A percentile compares a stretch with the other conserved stretches of the same genome.
phyloP scores from a whole-genome alignment of 805 yeast species.

The Candida koratica region DNA sequence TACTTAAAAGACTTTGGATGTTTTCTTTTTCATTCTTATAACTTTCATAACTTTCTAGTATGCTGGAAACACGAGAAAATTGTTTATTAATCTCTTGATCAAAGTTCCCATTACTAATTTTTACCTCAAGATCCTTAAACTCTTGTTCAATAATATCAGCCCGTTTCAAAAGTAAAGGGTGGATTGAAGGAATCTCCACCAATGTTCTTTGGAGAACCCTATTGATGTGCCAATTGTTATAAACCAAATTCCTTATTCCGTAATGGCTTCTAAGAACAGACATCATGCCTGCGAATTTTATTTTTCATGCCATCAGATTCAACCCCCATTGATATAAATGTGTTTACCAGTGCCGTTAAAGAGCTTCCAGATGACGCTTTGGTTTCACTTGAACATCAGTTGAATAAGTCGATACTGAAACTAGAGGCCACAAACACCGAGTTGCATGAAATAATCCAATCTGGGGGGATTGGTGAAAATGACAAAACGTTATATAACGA shows the following conservation, averaged over 20 bases:
- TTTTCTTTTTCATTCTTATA: slow-evolving; percentile 26
- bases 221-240: too few species aligned
- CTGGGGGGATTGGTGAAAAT: slow-evolving; percentile 17
- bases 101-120: slow-evolving; percentile 27
- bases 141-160: slow-evolving; percentile 32
- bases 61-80: slow-evolving; percentile 29
- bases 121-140: slow-evolving; percentile 24
- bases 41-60: slow-evolving; percentile 29
- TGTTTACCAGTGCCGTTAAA: slow-evolving; percentile 50
- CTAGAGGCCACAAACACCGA: slow-evolving; percentile 50
- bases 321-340: slow-evolving; percentile 29
- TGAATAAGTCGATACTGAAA: slow-evolving; percentile 41
- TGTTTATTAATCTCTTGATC: slow-evolving; percentile 31
- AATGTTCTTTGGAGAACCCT: slow-evolving; percentile 1
- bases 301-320: slow-evolving; percentile 20
- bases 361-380: slow-evolving; percentile 45
- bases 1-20: slow-evolving; percentile 23
- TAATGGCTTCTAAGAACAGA: too few species aligned
- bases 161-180: slow-evolving; percentile 37
- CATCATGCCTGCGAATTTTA: too few species aligned
- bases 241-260: too few species aligned
- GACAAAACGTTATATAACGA: slow-evolving; percentile 52
- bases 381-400: slow-evolving; percentile 16
- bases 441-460: slow-evolving; percentile 39
- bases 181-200: slow-evolving; percentile 24